Evolutionary conservation across 2,329 filamentous ascomycete species (phyloP).

Genomic region (Didymella glomerata): DNA sequence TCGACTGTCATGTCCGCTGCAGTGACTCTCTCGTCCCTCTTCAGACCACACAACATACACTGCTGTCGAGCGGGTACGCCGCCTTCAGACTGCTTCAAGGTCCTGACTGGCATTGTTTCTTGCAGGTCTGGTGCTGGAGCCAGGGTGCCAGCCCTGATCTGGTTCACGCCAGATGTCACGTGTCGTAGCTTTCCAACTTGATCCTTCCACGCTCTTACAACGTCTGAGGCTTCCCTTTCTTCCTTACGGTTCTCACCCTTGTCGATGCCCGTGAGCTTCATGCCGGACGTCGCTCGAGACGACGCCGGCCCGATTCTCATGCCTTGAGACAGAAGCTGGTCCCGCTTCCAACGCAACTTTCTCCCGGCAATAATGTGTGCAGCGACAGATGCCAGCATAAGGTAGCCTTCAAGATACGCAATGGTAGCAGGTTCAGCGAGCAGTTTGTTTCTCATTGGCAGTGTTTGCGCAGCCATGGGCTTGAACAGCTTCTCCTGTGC

Average conservation of each 20-base stretch:
- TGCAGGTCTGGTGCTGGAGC: slow-evolving; percentile 72
- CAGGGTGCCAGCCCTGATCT: slow-evolving; percentile 52
- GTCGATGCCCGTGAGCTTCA: slow-evolving; percentile 90
- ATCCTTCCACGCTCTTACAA: slow-evolving; percentile 76
- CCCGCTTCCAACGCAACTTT: slow-evolving; percentile 88
- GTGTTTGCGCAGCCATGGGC: slow-evolving; percentile 66
- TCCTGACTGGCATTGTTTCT: slow-evolving; percentile 73
- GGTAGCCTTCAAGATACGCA: slow-evolving; percentile 70
- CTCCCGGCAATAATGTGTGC: slow-evolving; percentile 86
- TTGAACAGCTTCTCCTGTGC: slow-evolving; percentile 72
- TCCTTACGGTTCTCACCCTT: slow-evolving; percentile 83
- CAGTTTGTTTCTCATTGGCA: slow-evolving; percentile 68
- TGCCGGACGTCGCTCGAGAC: slow-evolving; percentile 73
- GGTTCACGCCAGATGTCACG: slow-evolving; percentile 72
- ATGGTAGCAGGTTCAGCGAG: slow-evolving; percentile 69
- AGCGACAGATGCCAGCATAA: slow-evolving; percentile 71
- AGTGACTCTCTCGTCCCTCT: slow-evolving; percentile 81
- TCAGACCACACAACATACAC: slow-evolving; percentile 87
- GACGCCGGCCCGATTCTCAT: slow-evolving; percentile 84
- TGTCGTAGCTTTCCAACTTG: slow-evolving; percentile 78
- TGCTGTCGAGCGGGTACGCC: slow-evolving; percentile 76
- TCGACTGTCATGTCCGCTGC: slow-evolving; percentile 80
- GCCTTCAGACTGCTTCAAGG: slow-evolving; percentile 68
- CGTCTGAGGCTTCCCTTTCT: slow-evolving; percentile 83
- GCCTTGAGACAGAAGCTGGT: slow-evolving; percentile 81